phyloP scores from a whole-genome alignment of 2,329 filamentous ascomycete species.

The Dactylonectria estremocensis region DNA sequence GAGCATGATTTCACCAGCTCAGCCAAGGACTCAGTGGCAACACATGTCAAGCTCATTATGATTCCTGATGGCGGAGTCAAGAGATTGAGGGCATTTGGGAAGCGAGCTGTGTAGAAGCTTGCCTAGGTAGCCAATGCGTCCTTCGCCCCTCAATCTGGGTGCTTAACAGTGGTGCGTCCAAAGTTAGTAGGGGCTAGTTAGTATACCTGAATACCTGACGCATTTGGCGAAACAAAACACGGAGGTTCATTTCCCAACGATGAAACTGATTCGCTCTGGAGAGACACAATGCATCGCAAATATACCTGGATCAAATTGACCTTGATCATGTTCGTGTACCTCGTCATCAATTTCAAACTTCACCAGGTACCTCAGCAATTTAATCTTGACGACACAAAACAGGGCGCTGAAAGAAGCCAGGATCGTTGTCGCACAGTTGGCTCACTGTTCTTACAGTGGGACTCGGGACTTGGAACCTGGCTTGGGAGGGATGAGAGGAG shows the following conservation, averaged over 20 bases:
- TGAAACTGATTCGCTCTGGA: not conserved
- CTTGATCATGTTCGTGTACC: not conserved
- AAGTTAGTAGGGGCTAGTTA: not conserved
- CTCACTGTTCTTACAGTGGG: not conserved
- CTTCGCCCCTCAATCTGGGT: constrained; percentile 5
- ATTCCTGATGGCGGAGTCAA: constrained; percentile 96
- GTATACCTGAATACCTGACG: not conserved
- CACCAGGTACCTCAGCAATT: constrained; percentile 29
- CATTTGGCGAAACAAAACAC: constrained; percentile 15
- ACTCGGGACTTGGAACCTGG: no score
- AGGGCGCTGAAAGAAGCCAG: constrained; percentile 8
- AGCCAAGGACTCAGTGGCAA: constrained; percentile 74
- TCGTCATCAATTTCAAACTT: constrained; percentile 40
- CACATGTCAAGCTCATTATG: constrained; percentile 91
- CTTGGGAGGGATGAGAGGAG: constrained; percentile 6
- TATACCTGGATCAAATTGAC: not conserved
- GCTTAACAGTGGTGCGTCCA: not conserved
- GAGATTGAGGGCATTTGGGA: constrained; percentile 74
- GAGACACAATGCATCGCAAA: constrained; percentile 2
- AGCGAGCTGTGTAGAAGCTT: constrained; percentile 47
- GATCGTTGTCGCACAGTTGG: not conserved
- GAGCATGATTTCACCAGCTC: constrained; percentile 77
- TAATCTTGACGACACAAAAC: constrained; percentile 28
- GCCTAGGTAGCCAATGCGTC: not conserved
- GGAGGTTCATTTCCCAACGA: not conserved